Percentiles rank a stretch among this genome's conserved stretches.
phyloP scores from a whole-genome alignment of 2,329 filamentous ascomycete genomes.

The Hypoxylon sp. region DNA sequence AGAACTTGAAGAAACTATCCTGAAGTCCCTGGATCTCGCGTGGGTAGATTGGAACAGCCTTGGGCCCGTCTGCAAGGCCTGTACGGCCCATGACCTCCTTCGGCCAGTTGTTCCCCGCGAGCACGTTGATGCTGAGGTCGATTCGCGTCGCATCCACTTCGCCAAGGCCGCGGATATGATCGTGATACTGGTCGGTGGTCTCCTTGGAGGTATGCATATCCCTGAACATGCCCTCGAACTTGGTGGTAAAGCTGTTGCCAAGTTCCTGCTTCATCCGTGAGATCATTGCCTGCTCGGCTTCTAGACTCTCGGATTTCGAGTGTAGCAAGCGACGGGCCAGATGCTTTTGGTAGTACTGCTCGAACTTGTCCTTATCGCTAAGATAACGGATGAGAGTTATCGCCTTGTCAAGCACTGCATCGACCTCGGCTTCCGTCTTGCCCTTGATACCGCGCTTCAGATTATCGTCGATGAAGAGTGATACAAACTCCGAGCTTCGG shows the following conservation, averaged over 20 bases:
- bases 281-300: conserved; percentile 95
- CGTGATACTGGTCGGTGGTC: conserved; percentile 78
- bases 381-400: conserved; percentile 88
- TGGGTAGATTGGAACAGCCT: conserved; percentile 74
- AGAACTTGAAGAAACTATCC: conserved; percentile 87
- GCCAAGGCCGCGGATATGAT: conserved; percentile 64
- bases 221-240: conserved; percentile 97
- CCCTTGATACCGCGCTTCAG: conserved; percentile 93
- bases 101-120: conserved; percentile 96
- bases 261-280: conserved; percentile 96
- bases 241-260: conserved; percentile 90
- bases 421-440: conserved; percentile 88
- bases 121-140: conserved; percentile 83
- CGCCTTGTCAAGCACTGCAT: conserved; percentile 84
- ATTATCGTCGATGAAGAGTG: conserved; percentile 95
- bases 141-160: conserved; percentile 67
- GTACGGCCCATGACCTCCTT: conserved; percentile 80
- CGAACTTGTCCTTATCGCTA: conserved; percentile 91
- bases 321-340: conserved; percentile 86
- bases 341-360: conserved; percentile 98
- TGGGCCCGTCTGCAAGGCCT: conserved; percentile 56
- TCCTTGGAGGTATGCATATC: conserved; percentile 91
- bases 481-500: conserved; percentile 89
- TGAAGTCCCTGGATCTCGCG: conserved; percentile 76
- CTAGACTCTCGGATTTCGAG: conserved; percentile 87